Conservation (phyloP, 75 land plant species). For the Sequoiadendron giganteum region DNA sequence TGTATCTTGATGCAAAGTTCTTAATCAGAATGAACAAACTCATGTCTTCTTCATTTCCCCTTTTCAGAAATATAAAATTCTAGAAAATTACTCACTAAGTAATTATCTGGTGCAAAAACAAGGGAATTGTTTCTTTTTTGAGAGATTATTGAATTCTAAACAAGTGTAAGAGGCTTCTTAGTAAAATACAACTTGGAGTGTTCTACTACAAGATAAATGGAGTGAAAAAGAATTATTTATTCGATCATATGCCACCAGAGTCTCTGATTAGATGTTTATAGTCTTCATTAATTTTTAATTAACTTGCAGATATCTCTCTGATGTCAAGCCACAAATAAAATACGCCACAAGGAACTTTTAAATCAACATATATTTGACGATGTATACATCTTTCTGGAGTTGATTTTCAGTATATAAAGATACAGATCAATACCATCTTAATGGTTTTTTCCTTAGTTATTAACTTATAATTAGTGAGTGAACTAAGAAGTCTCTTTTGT, state of each 20-base stretch:
- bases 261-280: neutral
- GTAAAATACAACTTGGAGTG: neutral
- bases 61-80: neutral
- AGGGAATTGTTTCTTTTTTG: neutral
- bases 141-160: neutral
- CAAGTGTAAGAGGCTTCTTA: neutral
- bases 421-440: neutral
- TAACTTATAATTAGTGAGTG: neutral
- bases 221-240: neutral
- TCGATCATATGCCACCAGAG: neutral
- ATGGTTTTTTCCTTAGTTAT: neutral
- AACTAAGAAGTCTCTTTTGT: neutral
- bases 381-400: neutral
- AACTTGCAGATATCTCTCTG: neutral
- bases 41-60: neutral
- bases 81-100: neutral
- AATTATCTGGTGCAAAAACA: neutral
- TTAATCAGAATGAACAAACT: neutral
- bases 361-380: neutral
- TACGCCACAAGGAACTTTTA: neutral
- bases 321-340: neutral
- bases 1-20: neutral
- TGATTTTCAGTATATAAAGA: neutral
- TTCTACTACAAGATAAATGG: neutral
- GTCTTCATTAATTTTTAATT: neutral